Conservation (phyloP, 2,329 filamentous ascomycete species). For the Cadophora sp. region DNA sequence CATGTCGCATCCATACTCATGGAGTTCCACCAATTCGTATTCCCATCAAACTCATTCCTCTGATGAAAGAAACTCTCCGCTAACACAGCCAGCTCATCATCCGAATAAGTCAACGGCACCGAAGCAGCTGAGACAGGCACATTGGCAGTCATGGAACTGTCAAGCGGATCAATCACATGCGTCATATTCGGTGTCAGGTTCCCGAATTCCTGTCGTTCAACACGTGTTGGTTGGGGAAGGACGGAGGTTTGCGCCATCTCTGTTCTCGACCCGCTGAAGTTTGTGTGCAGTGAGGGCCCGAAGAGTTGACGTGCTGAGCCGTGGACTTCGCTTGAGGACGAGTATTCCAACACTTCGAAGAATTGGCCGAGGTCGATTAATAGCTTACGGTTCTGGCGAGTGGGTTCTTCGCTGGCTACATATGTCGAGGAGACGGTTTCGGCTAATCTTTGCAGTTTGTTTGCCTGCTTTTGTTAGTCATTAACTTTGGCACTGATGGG, state of each 20-base stretch:
- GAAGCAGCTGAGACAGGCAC: neutral
- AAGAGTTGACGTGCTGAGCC: conserved; percentile 50
- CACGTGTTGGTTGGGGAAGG: conserved; percentile 51
- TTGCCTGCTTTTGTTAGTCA: conserved; percentile 44
- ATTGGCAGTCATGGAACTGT: neutral
- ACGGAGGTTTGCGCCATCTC: conserved; percentile 53
- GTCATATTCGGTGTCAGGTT: conserved; percentile 33
- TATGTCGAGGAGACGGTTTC: conserved; percentile 54
- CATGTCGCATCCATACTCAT: conserved; percentile 15
- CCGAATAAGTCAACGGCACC: conserved; percentile 39
- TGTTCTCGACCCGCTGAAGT: conserved; percentile 37
- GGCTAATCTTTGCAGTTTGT: conserved; percentile 51
- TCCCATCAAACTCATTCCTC: conserved; percentile 40
- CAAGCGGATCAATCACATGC: conserved; percentile 19
- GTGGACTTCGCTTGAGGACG: conserved; percentile 49
- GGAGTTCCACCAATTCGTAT: conserved; percentile 42
- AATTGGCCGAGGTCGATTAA: conserved; percentile 55
- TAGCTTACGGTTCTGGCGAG: conserved; percentile 45
- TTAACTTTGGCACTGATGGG: neutral
- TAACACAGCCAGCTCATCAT: conserved; percentile 54
- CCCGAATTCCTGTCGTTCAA: conserved; percentile 44
- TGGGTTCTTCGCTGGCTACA: conserved; percentile 41
- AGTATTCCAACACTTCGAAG: conserved; percentile 57
- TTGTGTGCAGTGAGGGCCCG: conserved; percentile 49
- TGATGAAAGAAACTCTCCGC: conserved; percentile 56